phyloP scores from a whole-genome alignment of 78 protist species.

The Protostelium mycophagum region DNA sequence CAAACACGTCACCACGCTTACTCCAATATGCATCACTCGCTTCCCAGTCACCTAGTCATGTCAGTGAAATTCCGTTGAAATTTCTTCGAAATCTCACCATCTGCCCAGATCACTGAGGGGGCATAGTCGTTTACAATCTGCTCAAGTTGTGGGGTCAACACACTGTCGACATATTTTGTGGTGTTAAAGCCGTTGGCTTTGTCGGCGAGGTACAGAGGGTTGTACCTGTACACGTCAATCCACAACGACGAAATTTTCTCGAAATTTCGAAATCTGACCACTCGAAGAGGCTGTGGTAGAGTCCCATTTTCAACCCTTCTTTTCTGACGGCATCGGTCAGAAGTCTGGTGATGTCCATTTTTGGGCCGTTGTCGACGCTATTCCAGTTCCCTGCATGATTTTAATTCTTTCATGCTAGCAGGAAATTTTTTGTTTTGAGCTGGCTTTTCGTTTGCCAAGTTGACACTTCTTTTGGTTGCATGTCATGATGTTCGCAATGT shows the following conservation, averaged over 20 bases:
- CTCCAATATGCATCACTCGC: background rate
- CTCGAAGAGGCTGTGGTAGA: slow-evolving; percentile 28
- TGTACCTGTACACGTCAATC: slow-evolving; percentile 58
- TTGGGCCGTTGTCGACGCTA: slow-evolving; percentile 39
- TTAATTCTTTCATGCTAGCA: background rate
- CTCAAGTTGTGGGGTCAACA: slow-evolving; percentile 20
- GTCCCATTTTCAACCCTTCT: slow-evolving; percentile 31
- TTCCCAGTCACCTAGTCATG: slow-evolving; percentile 16
- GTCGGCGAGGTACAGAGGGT: slow-evolving; percentile 33
- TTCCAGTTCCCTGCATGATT: slow-evolving; percentile 15
- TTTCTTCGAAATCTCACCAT: no score
- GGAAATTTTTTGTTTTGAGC: no score
- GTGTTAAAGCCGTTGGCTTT: slow-evolving; percentile 3
- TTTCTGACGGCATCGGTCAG: slow-evolving; percentile 16
- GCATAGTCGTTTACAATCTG: slow-evolving; percentile 5
- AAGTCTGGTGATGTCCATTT: slow-evolving; percentile 5
- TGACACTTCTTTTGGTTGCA: background rate
- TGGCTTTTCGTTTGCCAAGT: no score
- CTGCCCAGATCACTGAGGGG: slow-evolving; percentile 15
- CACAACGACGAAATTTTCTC: background rate
- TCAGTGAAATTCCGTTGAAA: no score
- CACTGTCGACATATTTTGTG: slow-evolving; percentile 11
- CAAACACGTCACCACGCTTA: no score
- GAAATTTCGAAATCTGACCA: background rate
- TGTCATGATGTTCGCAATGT: background rate